These are phyloP conservation scores for Fusarium floridanum DNA, from an alignment of 2,329 filamentous ascomycete species.

Conservation along the genomic window DNA sequence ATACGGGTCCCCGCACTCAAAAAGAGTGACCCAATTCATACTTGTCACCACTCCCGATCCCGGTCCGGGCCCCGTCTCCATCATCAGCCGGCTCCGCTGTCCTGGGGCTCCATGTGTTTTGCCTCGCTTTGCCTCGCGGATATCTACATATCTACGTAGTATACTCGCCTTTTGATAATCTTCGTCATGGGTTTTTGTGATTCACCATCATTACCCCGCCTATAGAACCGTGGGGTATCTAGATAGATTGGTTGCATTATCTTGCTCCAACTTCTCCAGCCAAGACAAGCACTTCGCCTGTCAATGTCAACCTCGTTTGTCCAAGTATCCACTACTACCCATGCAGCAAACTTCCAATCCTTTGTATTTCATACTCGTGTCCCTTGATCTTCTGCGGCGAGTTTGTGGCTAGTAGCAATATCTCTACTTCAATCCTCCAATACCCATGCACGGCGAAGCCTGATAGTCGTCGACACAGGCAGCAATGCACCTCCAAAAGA, in stretches of 20 bases:
- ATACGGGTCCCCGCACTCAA: conserved; percentile 36
- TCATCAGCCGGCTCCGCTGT: conserved; percentile 19
- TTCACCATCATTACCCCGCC: conserved; percentile 11
- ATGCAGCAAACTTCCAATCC: background rate
- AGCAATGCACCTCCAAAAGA: background rate
- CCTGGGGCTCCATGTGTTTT: background rate
- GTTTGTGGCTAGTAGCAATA: background rate
- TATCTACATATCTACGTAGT: background rate
- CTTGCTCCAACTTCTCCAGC: background rate
- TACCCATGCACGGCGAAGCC: background rate
- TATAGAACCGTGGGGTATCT: conserved; percentile 5
- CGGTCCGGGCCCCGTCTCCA: conserved; percentile 14
- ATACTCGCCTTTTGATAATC: background rate
- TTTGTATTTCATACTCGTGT: background rate
- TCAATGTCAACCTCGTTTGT: background rate
- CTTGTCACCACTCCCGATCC: conserved; percentile 44
- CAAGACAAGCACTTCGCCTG: background rate
- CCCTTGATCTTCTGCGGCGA: background rate
- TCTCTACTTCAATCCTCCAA: background rate
- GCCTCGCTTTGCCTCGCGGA: background rate
- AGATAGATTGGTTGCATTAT: background rate
- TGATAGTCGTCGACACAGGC: background rate
- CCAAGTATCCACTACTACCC: background rate
- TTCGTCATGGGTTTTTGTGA: conserved; percentile 2
- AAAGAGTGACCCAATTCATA: conserved; percentile 41